These are phyloP conservation scores for Pseudomonodictys pantanalensis DNA, from an alignment of 495 filamentous ascomycete genomes.

Conservation along the genomic window DNA sequence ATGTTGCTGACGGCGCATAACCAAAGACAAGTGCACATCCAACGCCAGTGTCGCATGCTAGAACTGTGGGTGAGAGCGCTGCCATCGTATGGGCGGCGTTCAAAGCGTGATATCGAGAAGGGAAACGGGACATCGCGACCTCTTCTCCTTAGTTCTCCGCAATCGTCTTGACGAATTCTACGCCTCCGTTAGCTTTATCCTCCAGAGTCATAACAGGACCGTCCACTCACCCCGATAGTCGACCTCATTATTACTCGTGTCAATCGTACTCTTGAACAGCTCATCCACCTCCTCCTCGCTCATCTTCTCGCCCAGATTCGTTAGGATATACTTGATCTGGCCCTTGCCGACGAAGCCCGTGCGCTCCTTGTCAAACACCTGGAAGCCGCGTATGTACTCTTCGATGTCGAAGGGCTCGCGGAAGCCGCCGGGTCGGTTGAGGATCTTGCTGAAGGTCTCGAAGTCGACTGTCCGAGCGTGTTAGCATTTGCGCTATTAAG, in stretches of 20 bases:
- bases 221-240: conserved; percentile 76
- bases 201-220: background rate
- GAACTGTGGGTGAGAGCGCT: background rate
- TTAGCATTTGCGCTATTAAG: background rate
- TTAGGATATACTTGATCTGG: conserved; percentile 92
- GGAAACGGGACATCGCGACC: background rate
- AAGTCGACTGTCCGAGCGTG: conserved; percentile 74
- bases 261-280: conserved; percentile 85
- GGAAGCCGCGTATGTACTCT: conserved; percentile 96
- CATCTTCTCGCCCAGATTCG: conserved; percentile 98
- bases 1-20: no score
- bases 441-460: conserved; percentile 89
- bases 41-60: conserved; percentile 24
- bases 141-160: conserved; percentile 24
- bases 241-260: conserved; percentile 89
- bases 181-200: conserved; percentile 1
- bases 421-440: conserved; percentile 97
- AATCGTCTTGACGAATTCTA: conserved; percentile 32
- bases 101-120: background rate
- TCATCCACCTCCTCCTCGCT: conserved; percentile 97
- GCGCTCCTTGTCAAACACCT: conserved; percentile 99
- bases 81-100: background rate
- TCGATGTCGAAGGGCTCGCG: conserved; percentile 95
- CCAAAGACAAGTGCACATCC: background rate
- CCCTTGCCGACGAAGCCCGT: conserved; percentile 96